Base-by-base conservation (phyloP, 257 asterid species). In the Salvia rosmarinus region DNA sequence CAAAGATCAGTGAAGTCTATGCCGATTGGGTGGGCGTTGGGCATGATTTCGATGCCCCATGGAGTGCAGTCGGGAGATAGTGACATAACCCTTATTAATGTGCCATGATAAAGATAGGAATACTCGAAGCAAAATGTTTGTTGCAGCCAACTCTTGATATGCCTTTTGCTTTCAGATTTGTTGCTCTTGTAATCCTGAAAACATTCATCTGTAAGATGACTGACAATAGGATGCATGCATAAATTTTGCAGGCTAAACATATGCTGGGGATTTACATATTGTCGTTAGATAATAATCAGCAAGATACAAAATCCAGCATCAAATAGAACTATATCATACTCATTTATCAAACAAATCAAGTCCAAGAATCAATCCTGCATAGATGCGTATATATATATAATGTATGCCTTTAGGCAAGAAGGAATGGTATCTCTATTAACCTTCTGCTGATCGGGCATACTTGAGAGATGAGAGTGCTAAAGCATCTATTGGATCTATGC, bases 401-500 rank as follows among this genome's bases (percentile, higher is more conserved):
- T 28, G 2, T 17, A 11, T 11, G 14, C 61, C 46, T 35, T 46
- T 44, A 68, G 68, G 68, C 65, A 68, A 14, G 58, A 64, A 56
- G 69, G 69, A 47, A 66, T 12, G 58, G 67, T 63, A 20, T 70
- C 20, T 6, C 59, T 67, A 75, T 16, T 47, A 68, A 71, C 63
- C 71, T 12, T 68, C 82, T 46, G 61, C 60, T 19, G 86, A 71
- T 34, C 65, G 86, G 23, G 82, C 84, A 68, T 74, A 79, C 71
- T 78, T 67, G 43, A 85, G 74, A 10, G 84, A 68, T 17, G 88
- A 86, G 7, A 89, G 83, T 12, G 89, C 95, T 78, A 90, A 78
- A 19, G 88, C 85, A 77, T 87, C 90, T 79, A 77, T 75, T 0
- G 96, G 96, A 52, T 87, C 88, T 1, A 86, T 63, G 70, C 95